These are phyloP conservation scores for Xylaria polymorpha DNA, from an alignment of 2,329 filamentous ascomycete species.

Conservation along the genomic window DNA sequence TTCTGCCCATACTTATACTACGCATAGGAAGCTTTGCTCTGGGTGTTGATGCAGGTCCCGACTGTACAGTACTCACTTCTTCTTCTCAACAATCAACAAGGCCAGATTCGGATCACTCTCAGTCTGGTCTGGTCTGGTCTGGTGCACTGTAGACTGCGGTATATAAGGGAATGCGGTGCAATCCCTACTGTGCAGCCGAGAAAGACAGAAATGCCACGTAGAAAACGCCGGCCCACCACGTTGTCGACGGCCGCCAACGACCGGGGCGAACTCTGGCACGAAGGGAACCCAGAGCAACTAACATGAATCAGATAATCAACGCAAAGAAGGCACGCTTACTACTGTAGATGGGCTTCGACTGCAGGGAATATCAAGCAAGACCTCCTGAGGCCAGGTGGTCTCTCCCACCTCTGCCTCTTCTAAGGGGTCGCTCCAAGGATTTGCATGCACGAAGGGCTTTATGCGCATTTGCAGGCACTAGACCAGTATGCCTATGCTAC, in stretches of 20 bases:
- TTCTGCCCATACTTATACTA: no score
- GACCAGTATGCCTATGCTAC: no score
- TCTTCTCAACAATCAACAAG: background rate
- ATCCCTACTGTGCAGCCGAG: background rate
- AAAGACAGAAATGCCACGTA: conserved; percentile 13
- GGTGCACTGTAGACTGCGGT: background rate
- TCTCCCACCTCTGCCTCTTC: background rate
- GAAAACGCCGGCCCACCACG: conserved; percentile 12
- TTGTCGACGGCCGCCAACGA: background rate
- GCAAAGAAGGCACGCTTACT: background rate
- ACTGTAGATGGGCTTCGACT: background rate
- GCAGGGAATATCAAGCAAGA: background rate
- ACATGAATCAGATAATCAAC: conserved; percentile 4
- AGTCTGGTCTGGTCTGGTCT: no score
- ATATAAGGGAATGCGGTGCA: background rate
- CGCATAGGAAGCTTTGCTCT: no score
- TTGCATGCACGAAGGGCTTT: conserved; percentile 27
- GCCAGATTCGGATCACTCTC: background rate
- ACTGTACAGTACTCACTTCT: background rate
- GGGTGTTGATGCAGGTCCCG: no score
- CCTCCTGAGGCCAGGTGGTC: conserved; percentile 3
- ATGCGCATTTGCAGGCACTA: conserved; percentile 26
- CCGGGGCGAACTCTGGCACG: background rate
- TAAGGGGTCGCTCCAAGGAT: conserved; percentile 22
- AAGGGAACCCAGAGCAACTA: background rate